Conservation (phyloP, 331 rosid species). For the Arachis monticola region DNA sequence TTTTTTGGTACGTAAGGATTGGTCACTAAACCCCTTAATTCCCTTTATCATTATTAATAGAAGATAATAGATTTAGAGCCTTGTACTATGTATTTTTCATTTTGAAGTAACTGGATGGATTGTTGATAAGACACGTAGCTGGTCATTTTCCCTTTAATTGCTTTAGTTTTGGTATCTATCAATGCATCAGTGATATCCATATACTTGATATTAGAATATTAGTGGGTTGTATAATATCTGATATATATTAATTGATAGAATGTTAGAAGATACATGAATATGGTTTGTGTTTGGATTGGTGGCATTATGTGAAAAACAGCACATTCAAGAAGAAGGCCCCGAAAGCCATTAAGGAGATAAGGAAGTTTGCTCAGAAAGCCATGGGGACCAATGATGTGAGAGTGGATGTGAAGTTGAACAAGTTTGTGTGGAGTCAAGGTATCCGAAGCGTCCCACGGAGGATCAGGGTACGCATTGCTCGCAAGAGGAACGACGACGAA, state of each 20-base stretch:
- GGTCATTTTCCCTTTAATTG: not conserved
- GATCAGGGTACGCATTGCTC: conserved; percentile 85
- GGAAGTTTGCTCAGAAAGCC: conserved; percentile 82
- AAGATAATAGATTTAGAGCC: too few relatives aligned
- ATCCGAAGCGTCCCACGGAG: conserved; percentile 93
- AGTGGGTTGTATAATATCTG: too few relatives aligned
- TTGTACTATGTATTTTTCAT: too few relatives aligned
- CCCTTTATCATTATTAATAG: too few relatives aligned
- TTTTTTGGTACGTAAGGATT: too few relatives aligned
- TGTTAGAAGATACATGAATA: not conserved
- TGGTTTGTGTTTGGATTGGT: not conserved
- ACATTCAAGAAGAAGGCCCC: conserved; percentile 97
- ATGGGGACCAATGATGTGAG: conserved; percentile 91
- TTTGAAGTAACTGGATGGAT: not conserved
- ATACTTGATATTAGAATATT: too few relatives aligned
- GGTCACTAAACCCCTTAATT: too few relatives aligned
- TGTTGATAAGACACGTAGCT: not conserved
- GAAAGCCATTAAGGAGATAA: conserved; percentile 84
- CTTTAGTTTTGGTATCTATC: not conserved
- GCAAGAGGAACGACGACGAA: conserved; percentile 92
- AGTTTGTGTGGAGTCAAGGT: conserved; percentile 88
- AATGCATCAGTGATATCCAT: too few relatives aligned
- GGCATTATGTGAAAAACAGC: conserved; percentile 43
- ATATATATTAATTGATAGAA: not conserved
- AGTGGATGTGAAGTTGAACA: conserved; percentile 90